phyloP scores from a whole-genome alignment of 306 rosid species.

The Echinosophora koreensis region DNA sequence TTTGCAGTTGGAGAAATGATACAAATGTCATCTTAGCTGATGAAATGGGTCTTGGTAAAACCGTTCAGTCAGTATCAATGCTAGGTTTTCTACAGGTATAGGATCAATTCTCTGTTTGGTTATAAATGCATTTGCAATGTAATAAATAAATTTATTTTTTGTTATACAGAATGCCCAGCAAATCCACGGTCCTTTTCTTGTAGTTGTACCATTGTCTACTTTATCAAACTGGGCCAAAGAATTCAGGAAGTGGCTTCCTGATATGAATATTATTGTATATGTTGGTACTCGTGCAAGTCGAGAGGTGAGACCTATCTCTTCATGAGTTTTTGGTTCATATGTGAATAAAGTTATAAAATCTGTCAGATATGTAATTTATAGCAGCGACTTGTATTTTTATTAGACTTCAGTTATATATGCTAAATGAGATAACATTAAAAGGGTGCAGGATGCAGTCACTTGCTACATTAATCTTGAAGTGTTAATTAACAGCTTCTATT shows the following conservation, averaged over 20 bases:
- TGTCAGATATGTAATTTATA: conserved; percentile 20
- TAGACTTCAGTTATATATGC: conserved; percentile 17
- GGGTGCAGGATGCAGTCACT: background rate
- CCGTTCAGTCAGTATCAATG: conserved; percentile 99
- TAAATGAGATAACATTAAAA: background rate
- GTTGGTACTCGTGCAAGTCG: conserved; percentile 99
- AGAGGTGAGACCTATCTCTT: conserved; percentile 71
- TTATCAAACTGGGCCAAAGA: conserved; percentile 99
- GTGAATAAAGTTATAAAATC: conserved; percentile 8
- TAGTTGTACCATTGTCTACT: conserved; percentile 96
- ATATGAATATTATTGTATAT: conserved; percentile 92
- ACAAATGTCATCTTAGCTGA: conserved; percentile 99
- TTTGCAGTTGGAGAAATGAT: conserved; percentile 97
- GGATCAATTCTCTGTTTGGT: conserved; percentile 41
- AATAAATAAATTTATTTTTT: conserved; percentile 17
- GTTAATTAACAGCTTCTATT: conserved; percentile 12
- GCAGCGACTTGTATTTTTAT: conserved; percentile 17
- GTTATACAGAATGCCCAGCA: conserved; percentile 90
- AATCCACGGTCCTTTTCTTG: conserved; percentile 96
- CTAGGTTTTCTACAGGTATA: conserved; percentile 97
- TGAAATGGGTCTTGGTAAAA: conserved; percentile 99
- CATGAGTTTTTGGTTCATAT: conserved; percentile 26
- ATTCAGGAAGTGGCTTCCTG: conserved; percentile 99
- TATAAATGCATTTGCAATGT: conserved; percentile 15
- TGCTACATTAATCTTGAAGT: background rate